phyloP scores from a whole-genome alignment of 2,329 filamentous ascomycete genomes.

The Aspergillus luchuensis region DNA sequence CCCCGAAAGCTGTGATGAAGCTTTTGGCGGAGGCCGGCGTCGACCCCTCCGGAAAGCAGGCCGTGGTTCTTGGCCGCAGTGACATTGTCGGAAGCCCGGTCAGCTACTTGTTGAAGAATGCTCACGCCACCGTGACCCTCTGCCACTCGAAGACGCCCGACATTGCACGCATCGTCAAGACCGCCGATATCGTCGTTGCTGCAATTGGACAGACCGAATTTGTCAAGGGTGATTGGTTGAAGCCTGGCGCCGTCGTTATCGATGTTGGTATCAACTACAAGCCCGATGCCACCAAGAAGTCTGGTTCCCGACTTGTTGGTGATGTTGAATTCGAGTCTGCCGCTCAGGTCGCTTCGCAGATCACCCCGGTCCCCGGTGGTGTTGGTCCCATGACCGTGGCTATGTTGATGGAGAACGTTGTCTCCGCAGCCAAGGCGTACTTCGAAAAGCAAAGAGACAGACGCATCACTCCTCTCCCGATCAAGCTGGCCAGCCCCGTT shows the following conservation, averaged over 20 bases:
- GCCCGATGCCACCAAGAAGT: slow-evolving; percentile 84
- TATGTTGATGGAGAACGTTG: slow-evolving; percentile 95
- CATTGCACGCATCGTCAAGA: slow-evolving; percentile 72
- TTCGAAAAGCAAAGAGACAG: slow-evolving; percentile 82
- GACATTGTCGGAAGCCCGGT: slow-evolving; percentile 98
- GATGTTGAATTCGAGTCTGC: slow-evolving; percentile 93
- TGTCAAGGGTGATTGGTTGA: slow-evolving; percentile 93
- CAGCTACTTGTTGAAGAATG: slow-evolving; percentile 92
- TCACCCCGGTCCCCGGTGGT: slow-evolving; percentile 94
- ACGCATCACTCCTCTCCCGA: slow-evolving; percentile 76
- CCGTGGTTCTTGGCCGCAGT: slow-evolving; percentile 90
- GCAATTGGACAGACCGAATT: slow-evolving; percentile 87
- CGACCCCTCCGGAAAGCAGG: slow-evolving; percentile 83
- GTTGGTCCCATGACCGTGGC: slow-evolving; percentile 99
- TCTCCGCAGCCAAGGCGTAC: slow-evolving; percentile 78
- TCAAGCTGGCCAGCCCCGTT: slow-evolving; percentile 77
- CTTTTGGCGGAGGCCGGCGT: slow-evolving; percentile 82
- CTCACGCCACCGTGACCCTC: slow-evolving; percentile 93
- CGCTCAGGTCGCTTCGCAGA: slow-evolving; percentile 80
- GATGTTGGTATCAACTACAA: slow-evolving; percentile 98
- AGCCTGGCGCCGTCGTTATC: slow-evolving; percentile 91
- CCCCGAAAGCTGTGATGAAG: slow-evolving; percentile 95
- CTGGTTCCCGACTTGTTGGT: slow-evolving; percentile 85
- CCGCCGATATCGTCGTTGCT: slow-evolving; percentile 85
- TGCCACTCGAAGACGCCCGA: slow-evolving; percentile 87